Evolutionary conservation across 306 rosid species (phyloP).

Genomic region (Cucumis sativus): Cucumber_9930_V3 NC_026656.2:3929501-3930000

Average conservation of each 20-base stretch:
- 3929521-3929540: background rate
- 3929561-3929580: background rate
- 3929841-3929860: background rate
- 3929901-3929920: background rate
- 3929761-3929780: slow-evolving; percentile 42
- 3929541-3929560: background rate
- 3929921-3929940: background rate
- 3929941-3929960: slow-evolving; percentile 8
- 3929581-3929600: background rate
- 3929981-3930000: slow-evolving; percentile 74
- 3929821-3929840: background rate
- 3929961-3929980: slow-evolving; percentile 48
- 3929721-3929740: slow-evolving; percentile 71
- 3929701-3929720: slow-evolving; percentile 48
- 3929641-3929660: background rate
- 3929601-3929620: background rate
- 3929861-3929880: background rate
- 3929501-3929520: background rate
- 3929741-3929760: slow-evolving; percentile 97
- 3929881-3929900: background rate
- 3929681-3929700: background rate
- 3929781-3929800: slow-evolving; percentile 7
- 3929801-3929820: background rate
- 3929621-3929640: background rate
- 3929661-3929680: background rate